phyloP scores from a whole-genome alignment of 140 eudicot species.

The Senecio squalidus region DNA sequence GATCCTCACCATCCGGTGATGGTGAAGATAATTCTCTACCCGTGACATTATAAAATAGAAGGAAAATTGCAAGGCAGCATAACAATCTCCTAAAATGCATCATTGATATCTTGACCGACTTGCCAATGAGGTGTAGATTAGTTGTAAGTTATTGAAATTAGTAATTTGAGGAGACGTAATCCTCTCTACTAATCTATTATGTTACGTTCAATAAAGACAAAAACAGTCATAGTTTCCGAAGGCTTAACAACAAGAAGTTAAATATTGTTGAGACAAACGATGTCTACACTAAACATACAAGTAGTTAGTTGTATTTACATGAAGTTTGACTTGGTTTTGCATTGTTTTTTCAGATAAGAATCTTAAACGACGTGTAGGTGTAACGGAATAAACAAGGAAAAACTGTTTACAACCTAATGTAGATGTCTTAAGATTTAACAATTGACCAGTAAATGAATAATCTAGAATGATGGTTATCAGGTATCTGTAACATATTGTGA shows the following conservation, averaged over 20 bases:
- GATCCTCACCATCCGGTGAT: neutral
- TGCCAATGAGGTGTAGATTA: neutral
- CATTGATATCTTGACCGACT: neutral
- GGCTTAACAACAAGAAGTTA: conserved; percentile 26
- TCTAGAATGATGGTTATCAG: conserved; percentile 9
- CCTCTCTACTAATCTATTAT: conserved; percentile 17
- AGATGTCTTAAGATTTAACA: conserved; percentile 19
- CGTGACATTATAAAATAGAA: conserved; percentile 17
- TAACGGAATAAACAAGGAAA: conserved; percentile 21
- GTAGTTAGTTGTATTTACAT: no score
- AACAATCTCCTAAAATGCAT: conserved; percentile 19
- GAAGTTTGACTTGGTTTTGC: conserved; percentile 8
- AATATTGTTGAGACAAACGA: no score
- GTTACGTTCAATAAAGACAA: conserved; percentile 21
- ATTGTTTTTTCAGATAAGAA: conserved; percentile 17
- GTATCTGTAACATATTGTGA: neutral
- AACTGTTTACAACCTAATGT: conserved; percentile 4
- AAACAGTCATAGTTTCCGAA: conserved; percentile 21
- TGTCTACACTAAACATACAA: conserved; percentile 12
- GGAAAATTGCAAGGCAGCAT: conserved; percentile 19
- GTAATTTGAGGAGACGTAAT: neutral
- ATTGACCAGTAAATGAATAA: neutral
- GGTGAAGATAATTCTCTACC: conserved; percentile 27
- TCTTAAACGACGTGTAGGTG: no score
- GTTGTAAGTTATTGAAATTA: neutral